Base-by-base conservation (phyloP, 1,284 basidiomycete genomes). In the Malassezia furfur region DNA sequence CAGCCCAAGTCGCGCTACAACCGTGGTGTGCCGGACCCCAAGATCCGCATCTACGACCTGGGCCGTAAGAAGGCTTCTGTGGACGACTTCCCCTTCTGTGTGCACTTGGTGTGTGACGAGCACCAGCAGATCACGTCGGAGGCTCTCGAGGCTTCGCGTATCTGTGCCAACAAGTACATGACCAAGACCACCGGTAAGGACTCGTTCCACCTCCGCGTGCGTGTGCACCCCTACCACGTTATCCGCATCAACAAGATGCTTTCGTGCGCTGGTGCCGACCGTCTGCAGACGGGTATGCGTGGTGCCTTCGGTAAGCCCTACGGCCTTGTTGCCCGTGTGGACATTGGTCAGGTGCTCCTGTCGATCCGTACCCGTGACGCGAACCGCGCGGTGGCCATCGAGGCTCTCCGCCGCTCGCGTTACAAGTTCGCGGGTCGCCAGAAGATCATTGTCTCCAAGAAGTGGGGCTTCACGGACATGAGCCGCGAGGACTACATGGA, bases 191-290 rank as follows among this genome's bases (percentile, higher is more conserved):
- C 88, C 50, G 93, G 93, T 76, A 96, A 96, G 81, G 93, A 98
- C 75, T 88, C 91, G 19, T 96, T 98, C 91, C 93, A 98, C 79
- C 78, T 96, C 77, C 85, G 93, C 73, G 90, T 98, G 68, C 87
- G 91, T 65, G 90, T 90, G 56, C 93, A 98, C 81, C 93, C 93
- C 60, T 96, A 87, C 89, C 93, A 96, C 78, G 89, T 96, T 69
- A 80, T 98, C 79, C 88, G 93, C 69, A 96, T 96, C 86, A 96
- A 98, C 88, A 98, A 98, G 85, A 96, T 96, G 88, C 88, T 96
- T 82, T 89, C 87, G 61, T 96, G 93, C 78, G 93, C 93, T 70
- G 93, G 93, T 76, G 91, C 93, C 73, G 93, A 96, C 91, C 88
- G 88, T 61, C 69, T 74, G 68, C 91, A 96, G 79, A 94, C 93